A percentile compares a stretch with the other conserved stretches of the same genome.
Evolutionary conservation across 495 filamentous ascomycete species (phyloP).

Genomic region (Penicillium taxi): DNA sequence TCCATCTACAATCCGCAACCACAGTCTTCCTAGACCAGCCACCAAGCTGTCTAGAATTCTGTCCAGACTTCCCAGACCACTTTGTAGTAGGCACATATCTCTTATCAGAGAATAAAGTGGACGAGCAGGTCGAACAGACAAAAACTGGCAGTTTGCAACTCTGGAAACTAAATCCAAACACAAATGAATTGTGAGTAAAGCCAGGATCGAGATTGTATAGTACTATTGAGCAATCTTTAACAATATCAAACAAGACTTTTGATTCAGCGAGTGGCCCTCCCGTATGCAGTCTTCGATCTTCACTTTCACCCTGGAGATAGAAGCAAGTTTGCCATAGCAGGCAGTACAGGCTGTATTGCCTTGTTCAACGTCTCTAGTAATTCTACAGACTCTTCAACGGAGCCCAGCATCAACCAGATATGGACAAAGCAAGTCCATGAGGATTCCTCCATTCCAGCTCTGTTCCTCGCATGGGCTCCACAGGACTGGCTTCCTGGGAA

Average conservation of each 20-base stretch:
- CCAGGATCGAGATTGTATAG: too few species aligned
- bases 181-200: slow-evolving; percentile 42
- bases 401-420: slow-evolving; percentile 23
- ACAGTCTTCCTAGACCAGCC: slow-evolving; percentile 48
- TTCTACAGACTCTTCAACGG: slow-evolving; percentile 3
- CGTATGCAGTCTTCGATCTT: slow-evolving; percentile 75
- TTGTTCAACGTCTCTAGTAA: slow-evolving; percentile 45
- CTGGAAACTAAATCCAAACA: slow-evolving; percentile 45
- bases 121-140: slow-evolving; percentile 37
- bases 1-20: slow-evolving; percentile 25
- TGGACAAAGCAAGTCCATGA: slow-evolving; percentile 35
- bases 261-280: slow-evolving; percentile 43
- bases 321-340: slow-evolving; percentile 57
- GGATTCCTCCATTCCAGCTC: slow-evolving; percentile 51
- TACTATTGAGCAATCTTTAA: too few species aligned
- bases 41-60: slow-evolving; percentile 82
- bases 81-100: slow-evolving; percentile 85
- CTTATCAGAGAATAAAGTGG: slow-evolving; percentile 46
- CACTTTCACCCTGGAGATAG: slow-evolving; percentile 61
- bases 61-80: slow-evolving; percentile 52
- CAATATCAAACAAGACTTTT: slow-evolving; percentile 20
- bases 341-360: slow-evolving; percentile 60
- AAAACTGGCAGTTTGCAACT: slow-evolving; percentile 68
- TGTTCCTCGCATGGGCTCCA: slow-evolving; percentile 68
- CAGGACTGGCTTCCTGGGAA: slow-evolving; percentile 25